A percentile compares a stretch with the other conserved stretches of the same genome.
Evolutionary conservation across 345 rosid genomes (phyloP).

Genomic region (Melaleuca alternifolia): DNA sequence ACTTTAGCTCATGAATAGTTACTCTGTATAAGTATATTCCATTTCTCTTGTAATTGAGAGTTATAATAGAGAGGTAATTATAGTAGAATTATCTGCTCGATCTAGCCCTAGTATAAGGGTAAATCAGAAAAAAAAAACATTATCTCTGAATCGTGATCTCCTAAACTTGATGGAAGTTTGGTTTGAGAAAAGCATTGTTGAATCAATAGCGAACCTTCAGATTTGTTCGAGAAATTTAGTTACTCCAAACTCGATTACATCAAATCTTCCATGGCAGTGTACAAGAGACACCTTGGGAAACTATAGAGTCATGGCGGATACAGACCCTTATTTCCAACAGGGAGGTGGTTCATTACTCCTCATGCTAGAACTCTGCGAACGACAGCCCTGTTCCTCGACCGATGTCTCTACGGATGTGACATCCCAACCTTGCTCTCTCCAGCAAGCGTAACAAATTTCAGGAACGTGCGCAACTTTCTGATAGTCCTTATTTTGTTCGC

Average conservation of each 20-base stretch:
- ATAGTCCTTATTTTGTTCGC: constrained; percentile 8
- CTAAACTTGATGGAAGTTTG: background rate
- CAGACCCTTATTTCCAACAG: constrained; percentile 4
- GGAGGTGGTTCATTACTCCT: constrained; percentile 6
- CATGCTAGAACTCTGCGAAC: background rate
- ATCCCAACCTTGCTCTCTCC: constrained; percentile 24
- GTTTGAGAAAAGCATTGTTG: background rate
- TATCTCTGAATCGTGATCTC: no score
- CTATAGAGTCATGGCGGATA: background rate
- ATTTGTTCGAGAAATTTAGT: background rate
- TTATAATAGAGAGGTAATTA: no score
- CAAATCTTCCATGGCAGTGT: background rate
- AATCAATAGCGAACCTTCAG: background rate
- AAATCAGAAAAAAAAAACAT: no score
- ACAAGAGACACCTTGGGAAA: background rate
- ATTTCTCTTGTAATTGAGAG: no score
- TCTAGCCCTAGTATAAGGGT: no score
- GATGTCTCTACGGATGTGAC: constrained; percentile 8
- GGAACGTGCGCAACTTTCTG: constrained; percentile 14
- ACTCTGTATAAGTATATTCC: no score
- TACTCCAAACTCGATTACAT: background rate
- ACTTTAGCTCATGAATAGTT: no score
- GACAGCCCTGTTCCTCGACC: background rate
- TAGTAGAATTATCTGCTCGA: no score
- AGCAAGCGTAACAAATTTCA: constrained; percentile 13